A percentile compares a stretch with the other conserved stretches of the same genome.
Conservation (phyloP, 176 grass and related monocot genomes). For the Puya raimondii region DNA sequence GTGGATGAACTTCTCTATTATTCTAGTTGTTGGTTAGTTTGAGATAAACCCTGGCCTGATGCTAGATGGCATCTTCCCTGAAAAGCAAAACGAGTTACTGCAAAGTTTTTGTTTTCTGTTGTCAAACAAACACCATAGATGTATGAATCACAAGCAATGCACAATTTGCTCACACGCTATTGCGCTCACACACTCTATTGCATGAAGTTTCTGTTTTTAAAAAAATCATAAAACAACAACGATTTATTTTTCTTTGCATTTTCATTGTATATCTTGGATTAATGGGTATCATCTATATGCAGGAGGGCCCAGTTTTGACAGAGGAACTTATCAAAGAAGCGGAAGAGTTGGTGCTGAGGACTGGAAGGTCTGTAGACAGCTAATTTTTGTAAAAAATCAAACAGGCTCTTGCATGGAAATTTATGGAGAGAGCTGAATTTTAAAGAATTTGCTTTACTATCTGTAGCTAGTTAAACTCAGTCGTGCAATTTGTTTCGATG, state of each 20-base stretch:
- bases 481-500: constrained; percentile 16
- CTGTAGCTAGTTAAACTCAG: background rate
- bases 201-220: too few species aligned
- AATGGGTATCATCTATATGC: constrained; percentile 21
- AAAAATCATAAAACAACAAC: too few species aligned
- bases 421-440: background rate
- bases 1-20: background rate
- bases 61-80: too few species aligned
- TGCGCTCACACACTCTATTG: too few species aligned
- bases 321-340: constrained; percentile 98
- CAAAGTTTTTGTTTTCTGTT: too few species aligned
- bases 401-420: background rate
- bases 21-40: background rate
- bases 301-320: constrained; percentile 97
- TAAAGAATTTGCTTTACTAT: background rate
- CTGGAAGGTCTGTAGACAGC: constrained; percentile 53
- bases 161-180: too few species aligned
- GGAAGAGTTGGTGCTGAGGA: constrained; percentile 84
- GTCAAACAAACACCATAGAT: too few species aligned
- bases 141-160: too few species aligned
- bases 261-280: background rate
- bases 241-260: too few species aligned
- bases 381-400: too few species aligned
- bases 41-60: too few species aligned
- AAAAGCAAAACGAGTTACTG: too few species aligned